Percentiles rank a stretch among this genome's conserved stretches.
phyloP scores from a whole-genome alignment of 2,329 filamentous ascomycete genomes.

The Epichloe typhina region DNA sequence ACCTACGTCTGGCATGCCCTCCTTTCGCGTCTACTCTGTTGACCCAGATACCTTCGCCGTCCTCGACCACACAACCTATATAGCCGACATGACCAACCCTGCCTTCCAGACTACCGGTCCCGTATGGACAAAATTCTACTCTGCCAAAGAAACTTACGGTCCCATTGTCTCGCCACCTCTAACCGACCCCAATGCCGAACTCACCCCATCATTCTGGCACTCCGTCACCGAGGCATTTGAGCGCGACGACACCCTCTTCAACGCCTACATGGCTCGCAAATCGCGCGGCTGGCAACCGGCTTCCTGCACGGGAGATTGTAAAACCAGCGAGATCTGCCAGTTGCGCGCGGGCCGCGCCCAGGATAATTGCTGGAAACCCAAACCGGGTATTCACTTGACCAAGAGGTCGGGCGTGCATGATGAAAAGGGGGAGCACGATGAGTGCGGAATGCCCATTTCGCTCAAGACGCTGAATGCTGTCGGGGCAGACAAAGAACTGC shows the following conservation, averaged over 20 bases:
- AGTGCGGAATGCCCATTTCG: constrained; percentile 18
- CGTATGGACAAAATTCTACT: constrained; percentile 42
- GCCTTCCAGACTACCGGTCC: constrained; percentile 31
- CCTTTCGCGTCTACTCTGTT: constrained; percentile 45
- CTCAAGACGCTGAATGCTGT: constrained; percentile 15
- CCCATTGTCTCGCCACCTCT: constrained; percentile 28
- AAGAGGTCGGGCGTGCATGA: constrained; percentile 14
- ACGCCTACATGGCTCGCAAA: constrained; percentile 32
- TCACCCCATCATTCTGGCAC: constrained; percentile 47
- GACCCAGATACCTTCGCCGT: constrained; percentile 43
- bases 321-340: constrained; percentile 34
- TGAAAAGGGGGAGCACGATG: constrained; percentile 11
- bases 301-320: constrained; percentile 29
- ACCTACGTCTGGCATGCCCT: constrained; percentile 40
- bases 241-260: constrained; percentile 27
- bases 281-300: constrained; percentile 30
- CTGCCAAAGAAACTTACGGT: constrained; percentile 41
- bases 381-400: constrained; percentile 19
- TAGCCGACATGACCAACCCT: constrained; percentile 34
- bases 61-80: constrained; percentile 40
- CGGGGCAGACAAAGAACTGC: constrained; percentile 11
- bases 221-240: constrained; percentile 38
- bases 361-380: constrained; percentile 33
- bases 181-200: constrained; percentile 24
- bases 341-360: constrained; percentile 38